Evolutionary conservation across 2,329 filamentous ascomycete genomes (phyloP).

Genomic region (Ustulina deusta): DNA sequence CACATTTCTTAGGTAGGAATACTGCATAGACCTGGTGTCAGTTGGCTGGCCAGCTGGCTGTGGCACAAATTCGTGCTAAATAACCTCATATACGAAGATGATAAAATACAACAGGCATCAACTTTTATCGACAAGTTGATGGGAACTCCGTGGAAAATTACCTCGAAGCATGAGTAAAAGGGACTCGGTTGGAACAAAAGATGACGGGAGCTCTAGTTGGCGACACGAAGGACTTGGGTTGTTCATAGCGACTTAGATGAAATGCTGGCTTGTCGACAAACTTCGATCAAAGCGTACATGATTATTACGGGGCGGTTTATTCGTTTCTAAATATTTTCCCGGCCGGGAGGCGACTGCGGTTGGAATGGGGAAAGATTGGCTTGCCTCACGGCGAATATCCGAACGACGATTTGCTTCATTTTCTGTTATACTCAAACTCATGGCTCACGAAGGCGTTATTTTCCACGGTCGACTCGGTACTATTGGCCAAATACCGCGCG

Average conservation of each 20-base stretch:
- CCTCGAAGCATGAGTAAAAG: constrained; percentile 28
- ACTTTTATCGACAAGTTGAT: background rate
- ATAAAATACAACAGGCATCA: constrained; percentile 2
- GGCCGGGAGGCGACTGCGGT: constrained; percentile 32
- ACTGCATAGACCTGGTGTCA: constrained; percentile 27
- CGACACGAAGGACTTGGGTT: constrained; percentile 6
- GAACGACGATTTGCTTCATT: constrained; percentile 41
- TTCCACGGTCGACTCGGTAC: constrained; percentile 24
- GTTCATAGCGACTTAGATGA: constrained; percentile 24
- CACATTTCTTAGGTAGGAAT: constrained; percentile 27
- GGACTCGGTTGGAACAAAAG: constrained; percentile 4
- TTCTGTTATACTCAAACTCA: constrained; percentile 39
- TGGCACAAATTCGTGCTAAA: background rate
- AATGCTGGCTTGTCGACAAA: constrained; percentile 48
- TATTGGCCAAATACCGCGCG: constrained; percentile 32
- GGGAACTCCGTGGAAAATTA: constrained; percentile 12
- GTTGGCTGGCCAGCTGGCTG: constrained; percentile 40
- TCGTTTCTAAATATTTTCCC: constrained; percentile 33
- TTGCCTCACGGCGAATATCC: constrained; percentile 53
- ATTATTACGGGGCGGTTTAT: constrained; percentile 30
- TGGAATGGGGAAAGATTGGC: constrained; percentile 51
- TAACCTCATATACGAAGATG: constrained; percentile 9
- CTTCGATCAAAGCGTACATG: constrained; percentile 46
- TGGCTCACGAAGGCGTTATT: constrained; percentile 27
- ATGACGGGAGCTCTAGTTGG: background rate